A percentile compares a stretch with the other conserved stretches of the same genome.
phyloP scores from a whole-genome alignment of 768 basidiomycete species.

The Hygrocybe punicea region DNA sequence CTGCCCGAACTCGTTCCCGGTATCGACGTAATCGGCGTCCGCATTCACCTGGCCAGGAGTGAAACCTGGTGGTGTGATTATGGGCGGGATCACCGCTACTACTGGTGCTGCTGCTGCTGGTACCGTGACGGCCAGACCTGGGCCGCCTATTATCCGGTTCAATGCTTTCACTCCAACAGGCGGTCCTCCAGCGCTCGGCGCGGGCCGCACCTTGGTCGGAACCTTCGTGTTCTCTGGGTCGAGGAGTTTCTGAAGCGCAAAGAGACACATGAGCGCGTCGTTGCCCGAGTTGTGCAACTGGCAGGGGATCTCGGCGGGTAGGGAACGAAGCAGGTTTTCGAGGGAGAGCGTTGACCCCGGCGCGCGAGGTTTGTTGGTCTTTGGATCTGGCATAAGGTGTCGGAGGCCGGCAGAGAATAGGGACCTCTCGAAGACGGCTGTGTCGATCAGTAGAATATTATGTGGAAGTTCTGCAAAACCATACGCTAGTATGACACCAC shows the following conservation, averaged over 20 bases:
- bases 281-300: constrained; percentile 74
- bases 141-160: neutral
- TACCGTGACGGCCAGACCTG: too few species aligned
- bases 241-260: constrained; percentile 65
- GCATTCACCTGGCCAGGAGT: neutral
- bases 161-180: neutral
- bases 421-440: constrained; percentile 57
- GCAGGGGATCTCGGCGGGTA: constrained; percentile 27
- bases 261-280: constrained; percentile 67
- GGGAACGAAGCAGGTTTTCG: constrained; percentile 56
- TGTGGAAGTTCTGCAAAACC: constrained; percentile 68
- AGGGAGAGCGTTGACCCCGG: constrained; percentile 60
- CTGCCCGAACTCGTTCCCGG: neutral
- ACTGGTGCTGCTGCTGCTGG: too few species aligned
- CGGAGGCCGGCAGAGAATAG: constrained; percentile 59
- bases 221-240: constrained; percentile 47
- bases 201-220: constrained; percentile 30
- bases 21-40: neutral
- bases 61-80: neutral
- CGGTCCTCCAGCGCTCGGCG: neutral
- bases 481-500: too few species aligned
- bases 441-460: constrained; percentile 69
- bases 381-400: constrained; percentile 58
- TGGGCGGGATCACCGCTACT: too few species aligned
- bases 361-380: constrained; percentile 49